These are phyloP conservation scores for Kuraishia ogatae DNA, from an alignment of 805 yeast species.

Conservation along the genomic window DNA sequence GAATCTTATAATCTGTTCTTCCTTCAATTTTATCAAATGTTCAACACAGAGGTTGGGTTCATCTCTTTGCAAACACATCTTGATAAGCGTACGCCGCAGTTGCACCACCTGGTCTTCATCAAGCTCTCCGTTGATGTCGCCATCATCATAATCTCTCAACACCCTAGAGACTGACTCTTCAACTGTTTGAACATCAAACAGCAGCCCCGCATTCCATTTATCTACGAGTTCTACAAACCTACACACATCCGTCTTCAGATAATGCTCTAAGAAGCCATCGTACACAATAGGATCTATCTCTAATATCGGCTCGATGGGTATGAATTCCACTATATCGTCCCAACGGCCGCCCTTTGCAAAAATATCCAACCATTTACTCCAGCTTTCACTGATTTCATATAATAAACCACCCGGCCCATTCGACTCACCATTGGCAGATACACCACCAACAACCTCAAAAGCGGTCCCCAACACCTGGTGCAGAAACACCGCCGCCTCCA, in stretches of 20 bases:
- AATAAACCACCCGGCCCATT: background rate
- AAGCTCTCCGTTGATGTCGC: conserved; percentile 1
- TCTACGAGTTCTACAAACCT: conserved; percentile 34
- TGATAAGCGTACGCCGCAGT: conserved; percentile 36
- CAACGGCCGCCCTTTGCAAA: conserved; percentile 42
- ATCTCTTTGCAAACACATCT: conserved; percentile 45
- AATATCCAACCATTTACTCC: conserved; percentile 57
- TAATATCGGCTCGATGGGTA: conserved; percentile 44
- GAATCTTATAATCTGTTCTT: conserved; percentile 45
- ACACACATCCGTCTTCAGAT: conserved; percentile 27
- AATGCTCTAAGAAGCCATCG: conserved; percentile 37
- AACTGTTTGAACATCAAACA: conserved; percentile 40
- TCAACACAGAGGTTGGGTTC: conserved; percentile 57
- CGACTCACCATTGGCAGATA: too few relatives aligned
- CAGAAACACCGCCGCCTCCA: conserved; percentile 43
- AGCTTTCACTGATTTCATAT: conserved; percentile 28
- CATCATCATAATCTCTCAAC: conserved; percentile 24
- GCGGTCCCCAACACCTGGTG: conserved; percentile 24
- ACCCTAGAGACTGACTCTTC: conserved; percentile 36
- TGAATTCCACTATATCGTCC: conserved; percentile 33
- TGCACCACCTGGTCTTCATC: conserved; percentile 7
- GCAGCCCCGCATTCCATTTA: conserved; percentile 44
- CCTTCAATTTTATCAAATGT: conserved; percentile 51
- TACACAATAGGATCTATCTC: conserved; percentile 28
- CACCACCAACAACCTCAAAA: conserved; percentile 8